Evolutionary conservation across 73 alveolate genomes (phyloP).

Genomic region (Symbiodinium pilosum): DNA sequence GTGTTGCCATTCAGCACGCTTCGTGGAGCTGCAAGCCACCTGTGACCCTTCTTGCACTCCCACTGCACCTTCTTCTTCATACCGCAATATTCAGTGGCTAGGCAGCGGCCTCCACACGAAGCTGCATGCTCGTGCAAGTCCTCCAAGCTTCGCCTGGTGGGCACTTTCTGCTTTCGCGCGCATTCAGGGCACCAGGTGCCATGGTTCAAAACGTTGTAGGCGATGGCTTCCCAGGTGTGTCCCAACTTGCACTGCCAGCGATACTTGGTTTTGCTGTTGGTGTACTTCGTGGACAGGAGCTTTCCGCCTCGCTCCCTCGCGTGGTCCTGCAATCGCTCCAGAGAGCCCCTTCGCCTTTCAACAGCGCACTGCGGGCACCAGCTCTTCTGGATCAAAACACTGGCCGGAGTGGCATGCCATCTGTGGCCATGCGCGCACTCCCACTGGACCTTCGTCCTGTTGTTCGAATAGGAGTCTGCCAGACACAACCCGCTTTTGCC

Average conservation of each 20-base stretch:
- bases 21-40: not conserved
- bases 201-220: not conserved
- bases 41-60: not conserved
- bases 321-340: not conserved
- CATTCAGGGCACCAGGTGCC: constrained; percentile 23
- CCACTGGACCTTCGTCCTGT: not conserved
- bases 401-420: not conserved
- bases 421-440: not conserved
- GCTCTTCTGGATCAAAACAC: not conserved
- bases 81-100: not conserved
- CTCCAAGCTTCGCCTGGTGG: not conserved
- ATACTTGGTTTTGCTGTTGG: not conserved
- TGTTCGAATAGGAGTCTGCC: not conserved
- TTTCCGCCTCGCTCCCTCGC: not conserved
- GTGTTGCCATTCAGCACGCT: not conserved
- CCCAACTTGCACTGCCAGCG: constrained; percentile 26
- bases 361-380: constrained; percentile 15
- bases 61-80: not conserved
- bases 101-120: not conserved
- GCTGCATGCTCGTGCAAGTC: not conserved
- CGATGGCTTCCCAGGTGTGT: not conserved
- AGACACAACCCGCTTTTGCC: not conserved
- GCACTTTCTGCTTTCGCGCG: not conserved
- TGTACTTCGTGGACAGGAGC: not conserved
- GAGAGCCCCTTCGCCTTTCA: not conserved